phyloP scores from a whole-genome alignment of 2,329 filamentous ascomycete species.

The Trichoderma polysporum region DNA sequence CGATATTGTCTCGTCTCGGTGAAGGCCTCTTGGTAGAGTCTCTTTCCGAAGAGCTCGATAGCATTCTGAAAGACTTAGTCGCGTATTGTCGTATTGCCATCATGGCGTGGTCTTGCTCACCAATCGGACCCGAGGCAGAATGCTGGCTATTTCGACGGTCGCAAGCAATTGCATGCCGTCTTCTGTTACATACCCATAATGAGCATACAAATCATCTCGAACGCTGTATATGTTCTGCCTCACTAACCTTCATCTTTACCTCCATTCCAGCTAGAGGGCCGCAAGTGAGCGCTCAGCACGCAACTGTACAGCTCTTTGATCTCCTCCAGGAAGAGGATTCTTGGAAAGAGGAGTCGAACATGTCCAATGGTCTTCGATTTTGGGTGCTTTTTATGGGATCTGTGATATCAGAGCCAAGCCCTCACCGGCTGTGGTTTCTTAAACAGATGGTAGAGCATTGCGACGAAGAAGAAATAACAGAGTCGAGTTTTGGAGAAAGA shows the following conservation, averaged over 20 bases:
- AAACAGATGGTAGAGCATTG: neutral
- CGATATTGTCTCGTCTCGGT: neutral
- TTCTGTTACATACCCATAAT: neutral
- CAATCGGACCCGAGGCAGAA: neutral
- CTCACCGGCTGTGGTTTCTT: neutral
- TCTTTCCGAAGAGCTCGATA: neutral
- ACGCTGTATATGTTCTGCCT: neutral
- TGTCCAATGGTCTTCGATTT: neutral
- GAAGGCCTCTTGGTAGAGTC: neutral
- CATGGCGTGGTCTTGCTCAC: neutral
- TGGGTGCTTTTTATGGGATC: neutral
- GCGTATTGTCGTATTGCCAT: neutral
- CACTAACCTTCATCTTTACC: neutral
- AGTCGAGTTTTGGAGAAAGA: neutral
- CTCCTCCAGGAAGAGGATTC: neutral
- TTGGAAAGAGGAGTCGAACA: neutral
- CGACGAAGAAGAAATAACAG: neutral
- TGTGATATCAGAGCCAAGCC: neutral
- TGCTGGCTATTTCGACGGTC: neutral
- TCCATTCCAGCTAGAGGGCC: neutral
- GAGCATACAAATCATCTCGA: neutral
- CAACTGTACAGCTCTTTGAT: neutral
- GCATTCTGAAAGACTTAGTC: neutral
- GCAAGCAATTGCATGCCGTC: neutral
- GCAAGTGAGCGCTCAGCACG: neutral